Evolutionary conservation across 2,329 filamentous ascomycete genomes (phyloP), one percentile per base, ranked within the genome.

Genomic region (Berkeleyomyces basicola): DNA sequence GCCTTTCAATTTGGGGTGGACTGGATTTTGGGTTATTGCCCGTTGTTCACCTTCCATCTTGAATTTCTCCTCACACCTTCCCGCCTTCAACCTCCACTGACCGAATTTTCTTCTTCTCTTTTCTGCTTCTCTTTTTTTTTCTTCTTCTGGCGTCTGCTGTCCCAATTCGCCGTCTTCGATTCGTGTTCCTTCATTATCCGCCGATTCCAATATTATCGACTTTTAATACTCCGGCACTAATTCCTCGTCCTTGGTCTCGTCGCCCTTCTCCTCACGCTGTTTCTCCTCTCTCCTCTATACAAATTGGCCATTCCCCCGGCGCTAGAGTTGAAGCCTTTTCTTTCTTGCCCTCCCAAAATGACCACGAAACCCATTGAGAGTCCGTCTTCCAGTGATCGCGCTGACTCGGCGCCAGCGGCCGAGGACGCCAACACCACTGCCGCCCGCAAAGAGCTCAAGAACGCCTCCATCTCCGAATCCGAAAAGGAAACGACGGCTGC

Each of bases 341-440:
- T 31, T 37, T n/a, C 33, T 55, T 37, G 46, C 16, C 33, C 36
- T 33, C 7, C 23, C 65, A 71, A 67, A 70, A 79, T 79, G 77
- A 71, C 75, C 66, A 76, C 77, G 70, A 74, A 77, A 65, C 74
- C 72, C 69, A 72, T 71, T 67, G 71, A 71, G 58, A 76, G 73
- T 70, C 75, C 58, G 33, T 53, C 76, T 64, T 74, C 71, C 66
- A 65, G 61, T 36, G 61, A 61, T 60, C 61, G 53, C 49, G 68
- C 69, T 37, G 71, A 72, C 59, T 68, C 68, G 40, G 60, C 60
- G 10, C 59, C 62, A 58, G 43, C 31, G 59, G 67, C 73, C 66
- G 83, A 86, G 67, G 83, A 86, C 70, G 79, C 81, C 43, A 82
- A 82, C 68, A 86, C 83, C 47, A 80, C 80, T 64, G 82, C 82